Evolutionary conservation across 768 basidiomycete genomes (phyloP).

Genomic region (Leccinum broughii): DNA sequence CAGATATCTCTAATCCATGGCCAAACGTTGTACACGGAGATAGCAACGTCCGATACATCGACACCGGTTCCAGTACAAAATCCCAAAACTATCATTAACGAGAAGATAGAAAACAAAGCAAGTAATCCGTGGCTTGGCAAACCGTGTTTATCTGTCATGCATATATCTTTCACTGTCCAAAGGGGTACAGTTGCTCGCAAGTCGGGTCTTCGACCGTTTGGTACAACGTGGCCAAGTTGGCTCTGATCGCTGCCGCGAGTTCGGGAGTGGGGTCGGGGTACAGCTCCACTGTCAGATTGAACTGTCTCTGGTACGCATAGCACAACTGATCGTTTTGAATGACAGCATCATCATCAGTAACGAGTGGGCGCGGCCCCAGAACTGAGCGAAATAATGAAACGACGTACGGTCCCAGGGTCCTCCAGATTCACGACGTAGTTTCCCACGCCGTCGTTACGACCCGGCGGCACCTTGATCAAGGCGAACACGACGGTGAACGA

Average conservation of each 20-base stretch:
- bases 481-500: constrained; percentile 2
- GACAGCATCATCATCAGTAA: constrained; percentile 5
- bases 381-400: background rate
- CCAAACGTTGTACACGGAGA: background rate
- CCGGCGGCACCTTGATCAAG: constrained; percentile 12
- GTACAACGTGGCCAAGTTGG: constrained; percentile 21
- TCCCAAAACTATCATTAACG: background rate
- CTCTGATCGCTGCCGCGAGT: constrained; percentile 24
- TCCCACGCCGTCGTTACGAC: constrained; percentile 20
- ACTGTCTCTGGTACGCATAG: constrained; percentile 22
- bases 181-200: constrained; percentile 21
- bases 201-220: constrained; percentile 6
- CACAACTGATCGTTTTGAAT: constrained; percentile 11
- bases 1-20: background rate
- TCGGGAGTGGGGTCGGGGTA: constrained; percentile 25
- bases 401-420: constrained; percentile 18
- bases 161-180: constrained; percentile 7
- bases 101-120: background rate
- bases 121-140: background rate
- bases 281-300: constrained; percentile 20
- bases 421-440: constrained; percentile 16
- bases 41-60: background rate
- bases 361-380: no score
- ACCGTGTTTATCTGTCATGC: background rate
- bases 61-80: background rate